These are phyloP conservation scores for Musa beccarii DNA, from an alignment of 176 grass and related monocot species.

Conservation along the genomic window DNA sequence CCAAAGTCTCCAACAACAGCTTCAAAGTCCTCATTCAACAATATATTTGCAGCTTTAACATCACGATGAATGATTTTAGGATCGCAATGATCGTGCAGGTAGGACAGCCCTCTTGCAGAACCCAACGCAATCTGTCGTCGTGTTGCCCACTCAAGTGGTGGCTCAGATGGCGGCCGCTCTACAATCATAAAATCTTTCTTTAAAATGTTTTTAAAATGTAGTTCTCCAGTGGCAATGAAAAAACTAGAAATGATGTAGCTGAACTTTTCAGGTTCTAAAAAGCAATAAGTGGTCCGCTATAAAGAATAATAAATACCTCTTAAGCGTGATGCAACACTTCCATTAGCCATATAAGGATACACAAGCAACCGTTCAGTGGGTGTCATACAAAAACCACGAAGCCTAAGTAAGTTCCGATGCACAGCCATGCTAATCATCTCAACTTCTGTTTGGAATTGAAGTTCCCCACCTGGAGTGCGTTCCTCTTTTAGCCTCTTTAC, in stretches of 20 bases:
- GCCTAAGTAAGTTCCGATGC: conserved; percentile 8
- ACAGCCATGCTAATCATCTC: conserved; percentile 24
- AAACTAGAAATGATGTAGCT: not conserved
- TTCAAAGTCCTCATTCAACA: conserved; percentile 15
- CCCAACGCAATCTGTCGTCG: conserved; percentile 9
- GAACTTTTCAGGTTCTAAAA: not conserved
- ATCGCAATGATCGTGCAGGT: conserved; percentile 20
- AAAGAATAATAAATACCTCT: conserved; percentile 1
- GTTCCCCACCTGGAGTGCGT: conserved; percentile 13
- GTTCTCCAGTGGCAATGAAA: not conserved
- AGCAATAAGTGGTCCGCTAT: not conserved
- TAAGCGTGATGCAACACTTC: conserved; percentile 19
- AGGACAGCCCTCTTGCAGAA: conserved; percentile 12
- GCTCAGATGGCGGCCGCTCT: conserved; percentile 13
- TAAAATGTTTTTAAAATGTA: not conserved
- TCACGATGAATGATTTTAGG: conserved; percentile 17
- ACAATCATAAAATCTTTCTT: not conserved
- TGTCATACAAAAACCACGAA: conserved; percentile 17
- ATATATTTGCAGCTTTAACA: conserved; percentile 21
- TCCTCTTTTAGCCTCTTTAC: conserved; percentile 18
- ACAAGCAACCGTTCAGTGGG: conserved; percentile 18
- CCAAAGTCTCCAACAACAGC: conserved; percentile 17
- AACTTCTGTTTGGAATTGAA: conserved; percentile 14
- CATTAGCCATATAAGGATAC: conserved; percentile 20
- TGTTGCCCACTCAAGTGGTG: conserved; percentile 12